These are phyloP conservation scores for Inosperma sp. DNA, from an alignment of 768 basidiomycete species.

Conservation along the genomic window DNA sequence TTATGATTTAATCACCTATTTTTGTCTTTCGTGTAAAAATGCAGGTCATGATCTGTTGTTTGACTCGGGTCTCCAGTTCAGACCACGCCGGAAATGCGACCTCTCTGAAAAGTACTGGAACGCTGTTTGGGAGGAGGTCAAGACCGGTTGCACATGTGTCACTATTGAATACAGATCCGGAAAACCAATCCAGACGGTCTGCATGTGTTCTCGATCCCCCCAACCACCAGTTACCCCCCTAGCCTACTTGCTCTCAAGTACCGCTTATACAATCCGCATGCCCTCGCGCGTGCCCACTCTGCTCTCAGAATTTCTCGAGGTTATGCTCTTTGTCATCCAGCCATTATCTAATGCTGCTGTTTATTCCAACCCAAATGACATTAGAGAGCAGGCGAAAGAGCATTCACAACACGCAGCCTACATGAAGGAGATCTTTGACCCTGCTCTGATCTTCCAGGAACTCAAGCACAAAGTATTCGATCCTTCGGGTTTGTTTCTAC, in stretches of 20 bases:
- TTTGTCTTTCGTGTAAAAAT: conserved; percentile 9
- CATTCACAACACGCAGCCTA: conserved; percentile 60
- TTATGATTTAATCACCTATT: conserved; percentile 16
- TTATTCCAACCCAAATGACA: conserved; percentile 53
- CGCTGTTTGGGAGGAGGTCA: conserved; percentile 72
- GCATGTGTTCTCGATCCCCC: conserved; percentile 48
- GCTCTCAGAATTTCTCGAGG: conserved; percentile 72
- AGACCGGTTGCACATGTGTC: conserved; percentile 78
- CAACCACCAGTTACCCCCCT: conserved; percentile 38
- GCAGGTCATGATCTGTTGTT: conserved; percentile 87
- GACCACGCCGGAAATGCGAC: conserved; percentile 69
- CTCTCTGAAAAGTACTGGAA: conserved; percentile 81
- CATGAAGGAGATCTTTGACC: conserved; percentile 76
- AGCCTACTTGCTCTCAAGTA: conserved; percentile 39
- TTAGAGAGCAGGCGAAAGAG: conserved; percentile 57
- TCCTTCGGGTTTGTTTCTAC: conserved; percentile 69
- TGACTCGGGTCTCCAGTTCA: conserved; percentile 78
- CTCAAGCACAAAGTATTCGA: conserved; percentile 73
- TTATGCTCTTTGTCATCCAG: conserved; percentile 79
- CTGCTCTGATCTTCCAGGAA: conserved; percentile 77
- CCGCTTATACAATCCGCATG: conserved; percentile 56
- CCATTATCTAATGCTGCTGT: conserved; percentile 64
- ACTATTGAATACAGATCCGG: conserved; percentile 58
- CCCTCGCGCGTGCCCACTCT: conserved; percentile 69
- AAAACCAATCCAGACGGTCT: conserved; percentile 50